Base-by-base conservation (phyloP, 176 grass and related monocot genomes). In the Oryza nivara region DNA sequence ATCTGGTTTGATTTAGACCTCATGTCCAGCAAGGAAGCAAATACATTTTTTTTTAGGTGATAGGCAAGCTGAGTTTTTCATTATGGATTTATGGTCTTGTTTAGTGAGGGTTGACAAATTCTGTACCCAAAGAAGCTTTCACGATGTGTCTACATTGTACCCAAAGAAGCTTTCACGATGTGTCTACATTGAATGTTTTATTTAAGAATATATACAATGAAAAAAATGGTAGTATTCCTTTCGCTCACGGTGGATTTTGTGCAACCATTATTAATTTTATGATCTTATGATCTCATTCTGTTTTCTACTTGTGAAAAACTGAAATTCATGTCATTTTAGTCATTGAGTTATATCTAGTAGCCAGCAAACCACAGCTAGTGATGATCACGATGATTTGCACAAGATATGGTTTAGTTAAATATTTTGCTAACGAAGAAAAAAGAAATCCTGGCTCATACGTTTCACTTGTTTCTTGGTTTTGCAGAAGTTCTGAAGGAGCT, bases 401-500 rank as follows among this genome's bases (percentile, higher is more conserved):
- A 15, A 40, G 4, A 81, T 71, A 43, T 41, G 46, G n/a, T 84
- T 74, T 28, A 63, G n/a, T 63, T 12, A 28, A 46, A 13, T 19
- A 52, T 67, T 25, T 28, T 56, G 34, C 68, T 13, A 47, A 63
- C 22, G 3, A 63, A 63, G 0, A 4, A 5, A 23, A 61, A 20
- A 12, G 35, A 14, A 52, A 38, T 16, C 6, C 8, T 36, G 38
- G 25, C 26, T 80, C 72, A 87, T 84, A 45, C 1, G 13, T 64
- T 54, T 70, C 26, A 61, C 11, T 41, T 47, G 35, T 86, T 85
- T 67, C 11, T 76, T 77, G 43, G n/a, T 75, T 81, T 78, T 71
- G 72, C 85, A 98, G 95, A 95, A 69, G 87, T 98, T 65, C 69
- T 95, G 75, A 98, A 93, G 76, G 95, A 95, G 69, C 35, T 98